Evolutionary conservation across 177 flowering plant species (phyloP), one percentile per base, ranked within the genome.

Genomic region (Vitis hybrid): DNA sequence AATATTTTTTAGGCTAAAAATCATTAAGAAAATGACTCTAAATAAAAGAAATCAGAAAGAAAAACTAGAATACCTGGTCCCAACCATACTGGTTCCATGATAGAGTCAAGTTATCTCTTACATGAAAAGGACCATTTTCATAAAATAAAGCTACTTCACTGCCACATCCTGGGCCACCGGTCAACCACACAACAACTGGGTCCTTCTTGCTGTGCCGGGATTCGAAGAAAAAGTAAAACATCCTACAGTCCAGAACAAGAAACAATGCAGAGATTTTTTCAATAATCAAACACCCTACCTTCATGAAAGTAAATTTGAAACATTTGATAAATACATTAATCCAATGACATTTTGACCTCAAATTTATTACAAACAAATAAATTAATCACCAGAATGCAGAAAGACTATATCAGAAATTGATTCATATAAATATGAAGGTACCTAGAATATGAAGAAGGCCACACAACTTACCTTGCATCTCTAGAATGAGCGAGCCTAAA

Each of bases 111-210:
- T 96, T 88, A 15, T 86, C 79, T 15, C 93, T 81, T 67, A 96
- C 82, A 2, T 86, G 79, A 73, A 90, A 92, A 69, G 99, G 99
- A 33, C 98, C 98, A 79, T 94, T 96, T 76, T 96, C 99, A 71
- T 91, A 96, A 67, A 96, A 96, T 75, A 96, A 72, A 8, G 99
- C 98, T 59, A 96, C 69, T 71, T 89, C 94, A 73, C 99, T 92
- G 81, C 98, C 85, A 69, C 99, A 94, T 3, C 99, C 99, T 49
- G 99, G 99, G 8, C 98, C 99, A 56, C 99, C 99, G 1, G 98
- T 88, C 71, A 94, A 68, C 99, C 99, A 96, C 44, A 96, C 88
- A 33, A 96, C 98, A 11, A 94, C 88, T 5, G 99, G 98, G 73
- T 96, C 97, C 4, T 68, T 67, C 69, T 76, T 84, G 75, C 69